Evolutionary conservation across 139 green algal species (phyloP).

Genomic region (Helicosporidium sp.): DNA sequence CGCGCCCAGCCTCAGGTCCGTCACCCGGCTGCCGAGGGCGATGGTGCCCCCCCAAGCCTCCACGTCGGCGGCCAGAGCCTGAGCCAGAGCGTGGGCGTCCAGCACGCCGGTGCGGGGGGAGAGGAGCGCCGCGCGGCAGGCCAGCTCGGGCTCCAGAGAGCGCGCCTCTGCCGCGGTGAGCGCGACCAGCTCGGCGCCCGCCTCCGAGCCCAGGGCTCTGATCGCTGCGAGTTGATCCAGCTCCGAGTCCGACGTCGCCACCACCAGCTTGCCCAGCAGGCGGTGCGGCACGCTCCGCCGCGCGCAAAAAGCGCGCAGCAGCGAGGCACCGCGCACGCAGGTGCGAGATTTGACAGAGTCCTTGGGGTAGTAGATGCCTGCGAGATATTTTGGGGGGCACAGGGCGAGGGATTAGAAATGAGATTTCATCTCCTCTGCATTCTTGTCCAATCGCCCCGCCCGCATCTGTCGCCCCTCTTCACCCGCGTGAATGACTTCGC

Average conservation of each 20-base stretch:
- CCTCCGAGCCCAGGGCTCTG: not conserved
- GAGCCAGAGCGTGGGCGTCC: slow-evolving; percentile 35
- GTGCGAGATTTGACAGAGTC: slow-evolving; percentile 53
- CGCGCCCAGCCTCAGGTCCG: too few relatives aligned
- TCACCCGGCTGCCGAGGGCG: too few relatives aligned
- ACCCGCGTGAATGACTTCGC: slow-evolving; percentile 28
- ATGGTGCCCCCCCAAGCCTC: too few relatives aligned
- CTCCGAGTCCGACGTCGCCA: slow-evolving; percentile 31
- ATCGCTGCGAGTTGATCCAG: slow-evolving; percentile 7
- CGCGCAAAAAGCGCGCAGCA: slow-evolving; percentile 36
- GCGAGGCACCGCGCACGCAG: slow-evolving; percentile 47
- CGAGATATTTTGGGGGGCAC: too few relatives aligned
- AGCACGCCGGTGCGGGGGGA: slow-evolving; percentile 70
- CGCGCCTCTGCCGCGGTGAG: slow-evolving; percentile 25
- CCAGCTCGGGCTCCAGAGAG: slow-evolving; percentile 41
- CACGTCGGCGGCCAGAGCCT: slow-evolving; percentile 64
- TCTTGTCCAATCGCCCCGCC: too few relatives aligned
- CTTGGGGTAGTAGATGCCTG: slow-evolving; percentile 65
- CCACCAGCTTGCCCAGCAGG: slow-evolving; percentile 54
- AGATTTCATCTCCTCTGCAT: too few relatives aligned
- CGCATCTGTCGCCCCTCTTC: too few relatives aligned
- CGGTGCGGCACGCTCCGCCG: slow-evolving; percentile 27
- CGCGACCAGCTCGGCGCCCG: slow-evolving; percentile 22
- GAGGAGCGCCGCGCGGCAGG: slow-evolving; percentile 34
- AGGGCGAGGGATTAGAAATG: too few relatives aligned